phyloP scores from a whole-genome alignment of 2,329 filamentous ascomycete genomes.

The Pseudofabraea citricarpa region DNA sequence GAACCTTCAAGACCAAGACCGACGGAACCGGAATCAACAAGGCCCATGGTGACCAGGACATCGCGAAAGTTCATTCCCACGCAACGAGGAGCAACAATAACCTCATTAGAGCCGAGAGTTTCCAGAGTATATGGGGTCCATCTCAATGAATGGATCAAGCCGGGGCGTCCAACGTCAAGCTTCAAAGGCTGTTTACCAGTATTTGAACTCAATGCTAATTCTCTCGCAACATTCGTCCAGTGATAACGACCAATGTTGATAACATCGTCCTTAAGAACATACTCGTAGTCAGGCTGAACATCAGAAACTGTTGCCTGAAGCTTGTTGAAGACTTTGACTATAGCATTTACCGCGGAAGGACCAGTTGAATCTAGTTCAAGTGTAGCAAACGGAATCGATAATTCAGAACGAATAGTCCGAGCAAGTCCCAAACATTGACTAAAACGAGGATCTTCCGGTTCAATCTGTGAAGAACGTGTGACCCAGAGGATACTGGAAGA shows the following conservation, averaged over 20 bases:
- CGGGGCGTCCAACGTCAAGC: slow-evolving; percentile 10
- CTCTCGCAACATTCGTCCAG: slow-evolving; percentile 11
- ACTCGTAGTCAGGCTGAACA: slow-evolving; percentile 24
- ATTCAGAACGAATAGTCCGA: slow-evolving; percentile 17
- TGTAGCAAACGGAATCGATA: slow-evolving; percentile 13
- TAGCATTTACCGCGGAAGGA: not conserved
- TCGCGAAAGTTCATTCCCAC: slow-evolving; percentile 19
- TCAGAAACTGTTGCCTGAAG: slow-evolving; percentile 1
- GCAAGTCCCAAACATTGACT: slow-evolving; percentile 12
- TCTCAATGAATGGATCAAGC: slow-evolving; percentile 10
- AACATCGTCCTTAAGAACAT: slow-evolving; percentile 14
- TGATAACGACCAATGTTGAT: slow-evolving; percentile 21
- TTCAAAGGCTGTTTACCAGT: not conserved
- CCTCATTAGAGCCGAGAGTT: slow-evolving; percentile 2
- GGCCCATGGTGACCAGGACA: slow-evolving; percentile 15
- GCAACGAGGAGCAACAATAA: slow-evolving; percentile 6
- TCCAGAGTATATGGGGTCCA: slow-evolving; percentile 7
- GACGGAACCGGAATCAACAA: slow-evolving; percentile 9
- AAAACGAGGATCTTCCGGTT: slow-evolving; percentile 15
- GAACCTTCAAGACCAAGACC: slow-evolving; percentile 18
- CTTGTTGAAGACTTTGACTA: slow-evolving; percentile 6
- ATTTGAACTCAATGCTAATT: slow-evolving; percentile 2
- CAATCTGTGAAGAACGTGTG: slow-evolving; percentile 14
- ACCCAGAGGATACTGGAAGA: slow-evolving; percentile 15
- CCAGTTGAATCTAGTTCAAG: slow-evolving; percentile 17